Conservation (phyloP, 2,329 filamentous ascomycete species). For the Cryoendolithus antarcticus region DNA sequence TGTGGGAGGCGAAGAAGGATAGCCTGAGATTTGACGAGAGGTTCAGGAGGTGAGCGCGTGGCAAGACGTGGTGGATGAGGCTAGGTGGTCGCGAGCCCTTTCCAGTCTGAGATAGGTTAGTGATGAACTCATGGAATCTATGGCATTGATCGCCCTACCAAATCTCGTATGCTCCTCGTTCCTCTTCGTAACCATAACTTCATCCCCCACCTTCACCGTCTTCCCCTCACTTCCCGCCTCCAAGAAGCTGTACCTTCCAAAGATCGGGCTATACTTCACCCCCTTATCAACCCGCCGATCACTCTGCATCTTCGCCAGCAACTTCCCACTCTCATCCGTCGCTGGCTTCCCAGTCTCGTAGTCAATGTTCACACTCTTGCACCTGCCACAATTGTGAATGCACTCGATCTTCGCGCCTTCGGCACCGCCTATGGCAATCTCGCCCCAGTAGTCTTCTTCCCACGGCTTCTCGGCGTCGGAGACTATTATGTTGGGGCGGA, state of each 20-base stretch:
- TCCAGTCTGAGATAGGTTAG: conserved; percentile 11
- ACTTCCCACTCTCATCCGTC: conserved; percentile 24
- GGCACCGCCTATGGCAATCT: conserved; percentile 4
- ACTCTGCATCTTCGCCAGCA: conserved; percentile 33
- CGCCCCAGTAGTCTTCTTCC: conserved; percentile 37
- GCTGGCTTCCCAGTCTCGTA: conserved; percentile 32
- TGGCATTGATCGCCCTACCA: conserved; percentile 23
- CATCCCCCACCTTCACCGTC: conserved; percentile 28
- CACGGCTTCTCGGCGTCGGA: conserved; percentile 27
- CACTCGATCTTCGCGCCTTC: conserved; percentile 20
- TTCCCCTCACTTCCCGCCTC: conserved; percentile 17
- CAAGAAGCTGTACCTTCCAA: conserved; percentile 36
- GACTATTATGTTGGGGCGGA: conserved; percentile 35
- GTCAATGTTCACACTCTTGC: conserved; percentile 36
- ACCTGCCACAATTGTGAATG: conserved; percentile 35
- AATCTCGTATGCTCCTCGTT: conserved; percentile 30
- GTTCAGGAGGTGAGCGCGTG: too few species aligned
- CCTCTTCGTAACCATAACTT: conserved; percentile 27
- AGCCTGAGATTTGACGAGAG: background rate
- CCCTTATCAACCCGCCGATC: conserved; percentile 35
- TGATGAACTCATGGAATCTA: too few species aligned
- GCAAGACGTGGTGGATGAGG: too few species aligned
- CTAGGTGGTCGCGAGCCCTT: conserved; percentile 10
- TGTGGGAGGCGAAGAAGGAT: conserved; percentile 5
- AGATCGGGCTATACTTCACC: conserved; percentile 35